Conservation (phyloP, 805 yeast genomes). For the Diddensiella santjacobensis region DNA sequence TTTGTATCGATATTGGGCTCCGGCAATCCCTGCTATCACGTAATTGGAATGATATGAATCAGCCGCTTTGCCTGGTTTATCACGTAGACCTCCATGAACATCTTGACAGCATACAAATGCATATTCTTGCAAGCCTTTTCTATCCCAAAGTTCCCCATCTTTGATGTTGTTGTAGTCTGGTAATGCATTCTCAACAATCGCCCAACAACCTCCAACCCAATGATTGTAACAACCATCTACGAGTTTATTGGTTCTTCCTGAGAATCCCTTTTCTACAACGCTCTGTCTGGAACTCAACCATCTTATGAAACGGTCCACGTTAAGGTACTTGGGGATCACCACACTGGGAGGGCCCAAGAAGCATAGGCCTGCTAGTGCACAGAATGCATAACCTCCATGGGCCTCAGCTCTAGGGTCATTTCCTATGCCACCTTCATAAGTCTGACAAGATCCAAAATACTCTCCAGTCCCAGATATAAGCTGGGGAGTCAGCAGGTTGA, state of each 20-base stretch:
- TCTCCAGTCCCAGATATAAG: slow-evolving; percentile 49
- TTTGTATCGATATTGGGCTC: slow-evolving; percentile 45
- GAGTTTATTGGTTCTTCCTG: slow-evolving; percentile 86
- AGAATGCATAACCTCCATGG: slow-evolving; percentile 95
- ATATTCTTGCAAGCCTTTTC: slow-evolving; percentile 58
- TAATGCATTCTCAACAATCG: slow-evolving; percentile 55
- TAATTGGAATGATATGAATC: slow-evolving; percentile 94
- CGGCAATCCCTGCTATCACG: slow-evolving; percentile 68
- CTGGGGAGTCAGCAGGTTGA: slow-evolving; percentile 60
- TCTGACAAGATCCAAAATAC: slow-evolving; percentile 72
- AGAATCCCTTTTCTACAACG: slow-evolving; percentile 75
- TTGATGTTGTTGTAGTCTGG: slow-evolving; percentile 28
- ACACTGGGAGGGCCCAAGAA: slow-evolving; percentile 41
- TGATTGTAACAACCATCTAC: slow-evolving; percentile 96
- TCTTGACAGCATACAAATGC: slow-evolving; percentile 74
- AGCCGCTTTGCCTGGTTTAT: slow-evolving; percentile 76
- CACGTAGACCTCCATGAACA: slow-evolving; percentile 70
- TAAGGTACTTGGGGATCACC: slow-evolving; percentile 35
- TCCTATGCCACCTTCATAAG: slow-evolving; percentile 94
- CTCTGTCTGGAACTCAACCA: slow-evolving; percentile 77
- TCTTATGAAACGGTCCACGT: slow-evolving; percentile 46
- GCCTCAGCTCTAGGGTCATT: slow-evolving; percentile 85
- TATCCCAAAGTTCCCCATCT: slow-evolving; percentile 39
- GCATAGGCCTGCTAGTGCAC: slow-evolving; percentile 69
- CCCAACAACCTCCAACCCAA: slow-evolving; percentile 85